Percentiles rank a stretch among this genome's conserved stretches.
Evolutionary conservation across 2,329 filamentous ascomycete genomes (phyloP).

Genomic region (Ampelomyces quisqualis): DNA sequence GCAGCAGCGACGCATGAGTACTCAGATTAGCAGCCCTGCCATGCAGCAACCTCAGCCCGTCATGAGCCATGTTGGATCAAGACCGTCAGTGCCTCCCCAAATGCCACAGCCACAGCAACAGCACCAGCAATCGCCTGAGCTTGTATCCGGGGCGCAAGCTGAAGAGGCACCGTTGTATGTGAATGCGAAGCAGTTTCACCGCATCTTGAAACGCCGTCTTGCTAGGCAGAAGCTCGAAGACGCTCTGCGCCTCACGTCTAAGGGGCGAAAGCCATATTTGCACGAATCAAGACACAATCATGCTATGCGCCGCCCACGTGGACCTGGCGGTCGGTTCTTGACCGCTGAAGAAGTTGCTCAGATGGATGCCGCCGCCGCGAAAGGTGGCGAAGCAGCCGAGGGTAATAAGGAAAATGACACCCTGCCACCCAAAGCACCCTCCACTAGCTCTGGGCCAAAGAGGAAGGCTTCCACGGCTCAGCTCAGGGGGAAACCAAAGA

Average conservation of each 20-base stretch:
- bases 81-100: constrained; percentile 53
- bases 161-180: constrained; percentile 97
- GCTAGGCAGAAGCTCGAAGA: constrained; percentile 93
- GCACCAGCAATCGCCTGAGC: constrained; percentile 76
- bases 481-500: constrained; percentile 34
- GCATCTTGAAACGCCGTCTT: constrained; percentile 90
- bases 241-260: constrained; percentile 84
- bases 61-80: constrained; percentile 66
- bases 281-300: constrained; percentile 98
- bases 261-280: constrained; percentile 93
- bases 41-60: constrained; percentile 72
- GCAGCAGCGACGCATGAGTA: constrained; percentile 46
- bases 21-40: constrained; percentile 45
- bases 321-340: constrained; percentile 90
- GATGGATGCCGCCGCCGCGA: constrained; percentile 61
- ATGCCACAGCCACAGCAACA: constrained; percentile 64
- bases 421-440: constrained; percentile 26
- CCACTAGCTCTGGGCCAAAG: constrained; percentile 28
- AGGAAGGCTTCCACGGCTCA: constrained; percentile 35
- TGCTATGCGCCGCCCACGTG: constrained; percentile 91
- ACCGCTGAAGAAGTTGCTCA: constrained; percentile 94
- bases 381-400: constrained; percentile 32
- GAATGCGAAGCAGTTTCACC: constrained; percentile 98
- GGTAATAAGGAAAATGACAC: constrained; percentile 45
- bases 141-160: constrained; percentile 63